Percentiles rank a stretch among this genome's conserved stretches.
Evolutionary conservation across 2,329 filamentous ascomycete species (phyloP).

Genomic region (Hymenoscyphus salicellus): DNA sequence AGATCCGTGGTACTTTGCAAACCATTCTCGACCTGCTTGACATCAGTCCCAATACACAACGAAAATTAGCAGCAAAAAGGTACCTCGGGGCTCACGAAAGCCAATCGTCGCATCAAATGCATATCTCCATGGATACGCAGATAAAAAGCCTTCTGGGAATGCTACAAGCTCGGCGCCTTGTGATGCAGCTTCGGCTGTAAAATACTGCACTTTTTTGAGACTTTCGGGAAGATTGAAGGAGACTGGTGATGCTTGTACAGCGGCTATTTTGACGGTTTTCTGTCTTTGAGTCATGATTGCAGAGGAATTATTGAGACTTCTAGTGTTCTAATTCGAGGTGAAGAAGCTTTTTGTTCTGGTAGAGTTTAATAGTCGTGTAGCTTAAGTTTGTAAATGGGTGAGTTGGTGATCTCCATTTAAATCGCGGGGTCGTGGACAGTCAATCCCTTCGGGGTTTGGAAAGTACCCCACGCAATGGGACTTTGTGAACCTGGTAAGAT

Average conservation of each 20-base stretch:
- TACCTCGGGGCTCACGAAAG: slow-evolving; percentile 41
- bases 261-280: slow-evolving; percentile 39
- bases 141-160: slow-evolving; percentile 43
- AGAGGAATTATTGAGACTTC: neutral
- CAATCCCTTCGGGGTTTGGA: no score
- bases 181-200: slow-evolving; percentile 38
- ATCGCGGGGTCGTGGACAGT: no score
- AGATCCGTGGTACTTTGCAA: slow-evolving; percentile 40
- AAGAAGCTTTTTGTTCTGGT: no score
- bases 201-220: slow-evolving; percentile 37
- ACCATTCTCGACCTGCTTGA: slow-evolving; percentile 40
- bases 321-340: no score
- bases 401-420: no score
- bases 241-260: slow-evolving; percentile 42
- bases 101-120: slow-evolving; percentile 44
- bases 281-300: slow-evolving; percentile 21
- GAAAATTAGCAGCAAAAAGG: neutral
- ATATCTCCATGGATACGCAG: slow-evolving; percentile 44
- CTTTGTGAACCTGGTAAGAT: no score
- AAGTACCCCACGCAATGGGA: no score
- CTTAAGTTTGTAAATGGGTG: no score
- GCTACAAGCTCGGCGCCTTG: slow-evolving; percentile 41
- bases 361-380: no score
- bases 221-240: slow-evolving; percentile 40
- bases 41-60: neutral